Conservation (phyloP, 2,329 filamentous ascomycete genomes). For the Fusarium dimerum region DNA sequence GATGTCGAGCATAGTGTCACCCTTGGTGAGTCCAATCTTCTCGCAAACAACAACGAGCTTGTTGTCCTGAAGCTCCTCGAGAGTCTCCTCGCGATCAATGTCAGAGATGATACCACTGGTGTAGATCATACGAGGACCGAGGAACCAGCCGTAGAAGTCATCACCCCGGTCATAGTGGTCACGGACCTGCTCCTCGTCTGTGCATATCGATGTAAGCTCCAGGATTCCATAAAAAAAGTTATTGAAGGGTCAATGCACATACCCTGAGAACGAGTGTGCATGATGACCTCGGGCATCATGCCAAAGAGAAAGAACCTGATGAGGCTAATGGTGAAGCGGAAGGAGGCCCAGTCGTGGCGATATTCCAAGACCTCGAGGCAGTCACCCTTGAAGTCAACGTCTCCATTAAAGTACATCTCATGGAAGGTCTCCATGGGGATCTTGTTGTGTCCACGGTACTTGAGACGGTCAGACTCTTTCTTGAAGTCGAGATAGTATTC, state of each 20-base stretch:
- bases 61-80: conserved; percentile 97
- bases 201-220: not conserved
- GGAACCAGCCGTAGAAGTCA: conserved; percentile 98
- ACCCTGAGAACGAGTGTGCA: conserved; percentile 88
- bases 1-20: conserved; percentile 86
- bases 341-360: conserved; percentile 95
- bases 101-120: conserved; percentile 94
- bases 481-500: conserved; percentile 91
- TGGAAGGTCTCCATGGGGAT: conserved; percentile 93
- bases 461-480: conserved; percentile 57
- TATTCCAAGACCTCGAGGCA: conserved; percentile 87
- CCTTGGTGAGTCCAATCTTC: conserved; percentile 83
- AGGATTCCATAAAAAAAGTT: no score
- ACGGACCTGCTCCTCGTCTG: conserved; percentile 90
- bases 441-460: conserved; percentile 76
- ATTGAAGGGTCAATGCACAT: conserved; percentile 3
- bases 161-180: conserved; percentile 98
- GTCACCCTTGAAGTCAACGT: conserved; percentile 95
- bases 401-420: conserved; percentile 95
- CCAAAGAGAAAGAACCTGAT: conserved; percentile 87
- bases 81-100: conserved; percentile 80
- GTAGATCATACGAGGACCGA: conserved; percentile 98
- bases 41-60: conserved; percentile 94
- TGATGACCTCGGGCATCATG: conserved; percentile 86
- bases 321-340: conserved; percentile 82